Conservation (phyloP, 164 flowering plant species). For the Nymphaea colorata region DNA sequence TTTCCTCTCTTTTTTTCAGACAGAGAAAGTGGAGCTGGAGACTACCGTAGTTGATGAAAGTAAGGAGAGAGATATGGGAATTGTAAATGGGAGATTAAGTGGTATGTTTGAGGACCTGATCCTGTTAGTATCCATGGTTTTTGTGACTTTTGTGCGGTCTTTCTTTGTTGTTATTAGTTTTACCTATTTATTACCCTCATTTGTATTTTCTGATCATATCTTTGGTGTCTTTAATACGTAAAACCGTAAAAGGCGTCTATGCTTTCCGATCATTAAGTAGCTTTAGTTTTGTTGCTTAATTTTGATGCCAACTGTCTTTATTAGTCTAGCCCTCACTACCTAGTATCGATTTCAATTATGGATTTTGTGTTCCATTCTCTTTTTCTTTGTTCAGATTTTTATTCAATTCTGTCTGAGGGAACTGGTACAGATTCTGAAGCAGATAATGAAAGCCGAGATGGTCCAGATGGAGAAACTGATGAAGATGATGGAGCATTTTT, state of each 20-base stretch:
- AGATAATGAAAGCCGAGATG: slow-evolving; percentile 84
- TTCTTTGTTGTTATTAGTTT: background rate
- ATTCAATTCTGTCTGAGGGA: slow-evolving; percentile 88
- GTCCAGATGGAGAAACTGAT: slow-evolving; percentile 81
- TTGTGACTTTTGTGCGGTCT: no score
- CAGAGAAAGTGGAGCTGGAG: slow-evolving; percentile 96
- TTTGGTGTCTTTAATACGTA: background rate
- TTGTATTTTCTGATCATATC: background rate
- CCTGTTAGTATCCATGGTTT: background rate
- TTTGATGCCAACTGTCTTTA: no score
- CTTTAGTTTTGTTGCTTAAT: no score
- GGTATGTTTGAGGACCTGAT: slow-evolving; percentile 35
- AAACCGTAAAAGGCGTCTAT: no score
- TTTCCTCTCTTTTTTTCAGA: slow-evolving; percentile 31
- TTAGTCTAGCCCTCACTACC: no score
- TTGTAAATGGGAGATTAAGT: slow-evolving; percentile 84
- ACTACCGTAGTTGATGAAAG: slow-evolving; percentile 97
- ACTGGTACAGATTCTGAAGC: slow-evolving; percentile 76
- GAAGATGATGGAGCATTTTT: slow-evolving; percentile 78
- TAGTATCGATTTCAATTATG: background rate
- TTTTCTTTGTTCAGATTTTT: slow-evolving; percentile 54
- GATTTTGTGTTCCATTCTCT: background rate
- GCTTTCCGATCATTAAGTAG: no score
- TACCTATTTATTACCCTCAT: background rate
- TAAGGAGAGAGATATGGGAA: slow-evolving; percentile 73